A percentile compares a stretch with the other conserved stretches of the same genome.
Evolutionary conservation across 2,329 filamentous ascomycete genomes (phyloP).

Genomic region (Aspergillus uvarum): DNA sequence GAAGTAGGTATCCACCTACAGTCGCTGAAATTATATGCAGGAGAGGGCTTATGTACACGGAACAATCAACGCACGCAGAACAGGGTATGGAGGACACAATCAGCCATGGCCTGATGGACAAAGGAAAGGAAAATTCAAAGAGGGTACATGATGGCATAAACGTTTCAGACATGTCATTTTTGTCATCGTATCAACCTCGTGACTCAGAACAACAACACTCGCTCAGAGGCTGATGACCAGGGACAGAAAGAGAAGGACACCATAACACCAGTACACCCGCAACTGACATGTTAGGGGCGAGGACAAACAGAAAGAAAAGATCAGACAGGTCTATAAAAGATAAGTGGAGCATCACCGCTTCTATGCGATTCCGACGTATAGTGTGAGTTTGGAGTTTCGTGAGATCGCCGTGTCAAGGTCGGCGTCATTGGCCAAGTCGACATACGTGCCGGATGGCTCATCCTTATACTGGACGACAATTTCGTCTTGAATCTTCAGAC

Average conservation of each 20-base stretch:
- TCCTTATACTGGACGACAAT: constrained; percentile 84
- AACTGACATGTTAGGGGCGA: constrained; percentile 7
- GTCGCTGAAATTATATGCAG: constrained; percentile 28
- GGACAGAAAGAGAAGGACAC: constrained; percentile 15
- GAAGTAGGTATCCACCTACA: constrained; percentile 10
- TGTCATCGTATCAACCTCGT: constrained; percentile 30
- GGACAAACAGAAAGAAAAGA: constrained; percentile 7
- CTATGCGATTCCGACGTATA: constrained; percentile 58
- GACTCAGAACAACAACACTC: constrained; percentile 24
- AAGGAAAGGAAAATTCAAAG: constrained; percentile 16
- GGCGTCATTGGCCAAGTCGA: constrained; percentile 72
- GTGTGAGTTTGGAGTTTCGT: constrained; percentile 81
- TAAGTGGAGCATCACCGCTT: constrained; percentile 8
- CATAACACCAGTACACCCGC: constrained; percentile 21
- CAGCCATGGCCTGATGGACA: constrained; percentile 15
- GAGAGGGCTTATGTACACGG: constrained; percentile 35
- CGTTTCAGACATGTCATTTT: constrained; percentile 35
- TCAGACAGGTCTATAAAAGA: constrained; percentile 18
- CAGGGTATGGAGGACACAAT: constrained; percentile 22
- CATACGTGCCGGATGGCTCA: constrained; percentile 72
- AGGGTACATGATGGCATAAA: constrained; percentile 33
- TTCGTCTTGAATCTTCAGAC: constrained; percentile 75
- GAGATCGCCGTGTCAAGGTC: constrained; percentile 79
- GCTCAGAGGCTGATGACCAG: constrained; percentile 24
- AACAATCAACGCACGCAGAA: constrained; percentile 20